A percentile compares a stretch with the other conserved stretches of the same genome.
phyloP scores from a whole-genome alignment of 2,329 filamentous ascomycete species.

The Alternaria sp. region DNA sequence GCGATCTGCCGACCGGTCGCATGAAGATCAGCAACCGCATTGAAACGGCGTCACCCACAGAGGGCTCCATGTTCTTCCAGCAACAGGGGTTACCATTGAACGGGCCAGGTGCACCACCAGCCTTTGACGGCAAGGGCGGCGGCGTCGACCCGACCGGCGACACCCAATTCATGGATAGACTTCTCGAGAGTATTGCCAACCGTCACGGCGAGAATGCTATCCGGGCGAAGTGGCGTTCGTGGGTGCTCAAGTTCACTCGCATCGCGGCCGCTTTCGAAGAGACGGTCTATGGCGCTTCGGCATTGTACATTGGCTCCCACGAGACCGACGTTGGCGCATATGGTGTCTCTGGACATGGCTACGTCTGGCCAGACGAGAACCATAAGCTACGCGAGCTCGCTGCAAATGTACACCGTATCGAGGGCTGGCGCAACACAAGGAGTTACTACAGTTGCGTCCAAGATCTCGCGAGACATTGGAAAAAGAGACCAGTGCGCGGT shows the following conservation, averaged over 20 bases:
- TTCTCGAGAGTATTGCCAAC: slow-evolving; percentile 81
- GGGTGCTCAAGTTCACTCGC: slow-evolving; percentile 92
- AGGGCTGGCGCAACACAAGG: slow-evolving; percentile 94
- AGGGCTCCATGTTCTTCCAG: slow-evolving; percentile 86
- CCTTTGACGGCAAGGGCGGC: slow-evolving; percentile 43
- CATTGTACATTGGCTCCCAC: slow-evolving; percentile 82
- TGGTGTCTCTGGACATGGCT: slow-evolving; percentile 80
- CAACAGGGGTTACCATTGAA: slow-evolving; percentile 61
- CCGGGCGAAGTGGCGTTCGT: slow-evolving; percentile 89
- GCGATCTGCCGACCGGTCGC: slow-evolving; percentile 87
- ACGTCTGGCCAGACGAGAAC: slow-evolving; percentile 88
- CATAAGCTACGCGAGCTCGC: slow-evolving; percentile 84
- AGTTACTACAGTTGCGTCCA: slow-evolving; percentile 97
- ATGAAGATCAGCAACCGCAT: slow-evolving; percentile 94
- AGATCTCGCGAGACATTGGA: slow-evolving; percentile 47
- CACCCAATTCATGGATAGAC: slow-evolving; percentile 83
- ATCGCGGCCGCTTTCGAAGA: slow-evolving; percentile 95
- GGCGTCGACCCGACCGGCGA: slow-evolving; percentile 80
- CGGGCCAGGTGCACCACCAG: slow-evolving; percentile 21
- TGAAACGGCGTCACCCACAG: slow-evolving; percentile 78
- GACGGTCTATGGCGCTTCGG: slow-evolving; percentile 89
- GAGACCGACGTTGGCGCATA: slow-evolving; percentile 59
- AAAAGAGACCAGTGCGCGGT: slow-evolving; percentile 69
- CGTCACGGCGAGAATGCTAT: slow-evolving; percentile 87
- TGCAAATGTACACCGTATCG: slow-evolving; percentile 89